Evolutionary conservation across 441 rosid species (phyloP).

Genomic region (Croton setiger): DNA sequence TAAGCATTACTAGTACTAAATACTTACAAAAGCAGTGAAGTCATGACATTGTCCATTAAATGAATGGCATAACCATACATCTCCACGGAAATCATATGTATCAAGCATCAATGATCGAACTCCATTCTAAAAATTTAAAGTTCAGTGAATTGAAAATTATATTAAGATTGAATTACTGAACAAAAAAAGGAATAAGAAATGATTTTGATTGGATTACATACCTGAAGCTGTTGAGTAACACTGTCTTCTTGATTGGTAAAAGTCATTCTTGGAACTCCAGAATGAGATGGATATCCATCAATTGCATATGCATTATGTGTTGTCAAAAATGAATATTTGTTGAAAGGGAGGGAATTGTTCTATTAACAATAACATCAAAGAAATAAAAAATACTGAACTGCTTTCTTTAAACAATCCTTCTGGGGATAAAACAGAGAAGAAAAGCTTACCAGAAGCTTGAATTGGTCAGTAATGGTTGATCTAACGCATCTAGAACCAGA

Average conservation of each 20-base stretch:
- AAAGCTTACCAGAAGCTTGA: constrained; percentile 53
- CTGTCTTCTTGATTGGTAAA: constrained; percentile 74
- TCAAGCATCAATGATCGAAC: constrained; percentile 83
- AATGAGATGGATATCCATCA: constrained; percentile 43
- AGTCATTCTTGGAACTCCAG: constrained; percentile 48
- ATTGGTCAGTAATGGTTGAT: constrained; percentile 53
- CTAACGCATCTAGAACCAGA: constrained; percentile 60
- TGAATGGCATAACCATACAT: constrained; percentile 91
- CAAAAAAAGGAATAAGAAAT: no score
- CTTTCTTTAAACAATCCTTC: background rate
- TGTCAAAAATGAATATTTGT: constrained; percentile 71
- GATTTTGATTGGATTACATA: constrained; percentile 18
- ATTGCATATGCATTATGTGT: constrained; percentile 77
- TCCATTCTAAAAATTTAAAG: constrained; percentile 52
- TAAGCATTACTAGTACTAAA: no score
- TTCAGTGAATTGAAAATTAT: background rate
- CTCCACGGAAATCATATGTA: constrained; percentile 73
- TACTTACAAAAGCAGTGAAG: constrained; percentile 70
- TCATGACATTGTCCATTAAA: constrained; percentile 58
- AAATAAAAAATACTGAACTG: background rate
- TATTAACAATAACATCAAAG: constrained; percentile 16
- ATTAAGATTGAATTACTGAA: background rate
- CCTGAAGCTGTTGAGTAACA: constrained; percentile 59
- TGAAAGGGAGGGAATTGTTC: constrained; percentile 80
- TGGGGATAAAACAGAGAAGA: background rate